Conservation (phyloP, 2,329 filamentous ascomycete species). For the Fusarium pseudonygamai region DNA sequence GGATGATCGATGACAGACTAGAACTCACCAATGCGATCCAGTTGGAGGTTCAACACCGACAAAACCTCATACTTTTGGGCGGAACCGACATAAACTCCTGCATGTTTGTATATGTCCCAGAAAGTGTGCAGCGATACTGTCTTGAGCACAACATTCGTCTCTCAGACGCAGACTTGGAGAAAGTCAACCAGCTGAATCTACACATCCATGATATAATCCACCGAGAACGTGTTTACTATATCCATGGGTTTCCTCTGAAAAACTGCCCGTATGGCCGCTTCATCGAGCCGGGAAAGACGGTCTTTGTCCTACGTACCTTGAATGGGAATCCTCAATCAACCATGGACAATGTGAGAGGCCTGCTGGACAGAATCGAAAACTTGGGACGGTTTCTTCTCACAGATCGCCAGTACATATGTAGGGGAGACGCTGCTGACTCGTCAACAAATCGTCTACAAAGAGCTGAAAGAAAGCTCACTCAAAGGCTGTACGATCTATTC, state of each 20-base stretch:
- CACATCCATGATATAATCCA: not conserved
- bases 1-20: not conserved
- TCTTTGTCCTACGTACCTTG: not conserved
- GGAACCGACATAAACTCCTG: not conserved
- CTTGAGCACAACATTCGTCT: not conserved
- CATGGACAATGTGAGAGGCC: not conserved
- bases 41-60: not conserved
- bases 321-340: not conserved
- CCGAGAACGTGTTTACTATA: not conserved
- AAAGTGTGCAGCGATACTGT: not conserved
- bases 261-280: not conserved
- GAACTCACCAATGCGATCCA: not conserved
- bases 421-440: not conserved
- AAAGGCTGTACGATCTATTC: not conserved
- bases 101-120: not conserved
- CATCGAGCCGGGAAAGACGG: not conserved
- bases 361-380: not conserved
- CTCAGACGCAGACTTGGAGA: not conserved
- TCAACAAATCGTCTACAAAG: not conserved
- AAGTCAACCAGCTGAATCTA: not conserved
- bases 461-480: not conserved
- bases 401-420: not conserved
- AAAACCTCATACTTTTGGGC: not conserved
- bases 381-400: not conserved
- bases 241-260: not conserved